Conservation (phyloP, 2,329 filamentous ascomycete species). For the Penicillium concentricum region DNA sequence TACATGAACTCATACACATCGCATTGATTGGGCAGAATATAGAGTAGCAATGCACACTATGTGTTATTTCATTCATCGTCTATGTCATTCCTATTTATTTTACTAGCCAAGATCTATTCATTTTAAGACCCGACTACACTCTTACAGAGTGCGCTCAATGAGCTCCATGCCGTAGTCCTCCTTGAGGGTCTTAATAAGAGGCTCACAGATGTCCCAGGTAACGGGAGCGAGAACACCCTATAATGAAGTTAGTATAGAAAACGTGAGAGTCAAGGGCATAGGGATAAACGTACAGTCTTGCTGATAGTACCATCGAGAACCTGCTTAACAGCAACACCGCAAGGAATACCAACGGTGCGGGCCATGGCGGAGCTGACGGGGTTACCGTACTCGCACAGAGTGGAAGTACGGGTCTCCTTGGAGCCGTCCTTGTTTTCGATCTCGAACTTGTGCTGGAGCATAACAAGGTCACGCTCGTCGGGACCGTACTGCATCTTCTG, state of each 20-base stretch:
- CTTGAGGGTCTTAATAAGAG: slow-evolving; percentile 74
- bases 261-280: neutral
- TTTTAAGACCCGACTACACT: neutral
- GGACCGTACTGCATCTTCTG: slow-evolving; percentile 86
- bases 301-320: slow-evolving; percentile 72
- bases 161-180: slow-evolving; percentile 73
- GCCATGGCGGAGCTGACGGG: slow-evolving; percentile 82
- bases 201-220: slow-evolving; percentile 67
- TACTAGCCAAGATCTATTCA: neutral
- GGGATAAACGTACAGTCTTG: slow-evolving; percentile 50
- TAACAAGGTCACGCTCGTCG: slow-evolving; percentile 80
- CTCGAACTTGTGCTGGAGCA: slow-evolving; percentile 65
- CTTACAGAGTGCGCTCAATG: slow-evolving; percentile 62
- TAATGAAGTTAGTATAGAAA: neutral
- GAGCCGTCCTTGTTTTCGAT: slow-evolving; percentile 79
- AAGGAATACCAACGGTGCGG: slow-evolving; percentile 66
- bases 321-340: slow-evolving; percentile 72
- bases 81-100: slow-evolving; percentile 12
- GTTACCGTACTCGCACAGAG: slow-evolving; percentile 78
- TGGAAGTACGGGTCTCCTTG: slow-evolving; percentile 75
- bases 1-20: neutral
- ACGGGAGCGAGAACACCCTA: slow-evolving; percentile 74
- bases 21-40: neutral
- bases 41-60: slow-evolving; percentile 4
- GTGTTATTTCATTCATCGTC: slow-evolving; percentile 10